Conservation (phyloP, 2,329 filamentous ascomycete genomes). For the Calonectria ilicicola region DNA sequence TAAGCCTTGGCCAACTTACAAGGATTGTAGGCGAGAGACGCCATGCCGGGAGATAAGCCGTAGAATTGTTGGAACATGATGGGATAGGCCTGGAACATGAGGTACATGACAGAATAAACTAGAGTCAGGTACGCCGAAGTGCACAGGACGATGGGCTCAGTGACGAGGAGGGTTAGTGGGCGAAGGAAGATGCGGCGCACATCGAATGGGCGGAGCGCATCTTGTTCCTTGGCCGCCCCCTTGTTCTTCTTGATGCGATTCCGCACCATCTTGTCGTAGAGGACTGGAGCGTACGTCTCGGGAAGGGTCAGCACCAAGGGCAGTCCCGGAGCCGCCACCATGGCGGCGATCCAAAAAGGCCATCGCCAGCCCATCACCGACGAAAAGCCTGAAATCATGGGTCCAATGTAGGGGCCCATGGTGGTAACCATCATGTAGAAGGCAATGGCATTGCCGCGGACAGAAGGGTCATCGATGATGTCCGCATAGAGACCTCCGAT, state of each 20-base stretch:
- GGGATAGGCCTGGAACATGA: conserved; percentile 64
- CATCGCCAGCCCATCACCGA: conserved; percentile 57
- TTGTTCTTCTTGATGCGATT: conserved; percentile 59
- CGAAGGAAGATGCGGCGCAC: conserved; percentile 61
- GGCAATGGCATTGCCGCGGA: conserved; percentile 47
- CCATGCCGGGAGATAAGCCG: conserved; percentile 59
- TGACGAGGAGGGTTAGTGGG: conserved; percentile 60
- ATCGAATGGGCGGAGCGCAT: conserved; percentile 50
- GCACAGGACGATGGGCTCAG: conserved; percentile 62
- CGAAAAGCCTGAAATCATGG: conserved; percentile 64
- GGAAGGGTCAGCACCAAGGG: conserved; percentile 53
- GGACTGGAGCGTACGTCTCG: conserved; percentile 62
- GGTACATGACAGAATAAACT: conserved; percentile 64
- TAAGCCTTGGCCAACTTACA: conserved; percentile 46
- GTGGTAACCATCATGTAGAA: conserved; percentile 51
- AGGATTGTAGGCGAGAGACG: conserved; percentile 61
- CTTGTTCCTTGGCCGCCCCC: conserved; percentile 28
- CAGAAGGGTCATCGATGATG: conserved; percentile 47
- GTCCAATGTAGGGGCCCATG: conserved; percentile 57
- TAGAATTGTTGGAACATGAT: conserved; percentile 60
- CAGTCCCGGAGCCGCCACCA: conserved; percentile 44
- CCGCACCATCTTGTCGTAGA: conserved; percentile 62
- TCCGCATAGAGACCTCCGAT: conserved; percentile 50
- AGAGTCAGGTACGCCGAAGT: conserved; percentile 63
- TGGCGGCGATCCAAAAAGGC: conserved; percentile 53